Evolutionary conservation across 2,329 filamentous ascomycete genomes (phyloP).

Genomic region (Xylaria sp.): DNA sequence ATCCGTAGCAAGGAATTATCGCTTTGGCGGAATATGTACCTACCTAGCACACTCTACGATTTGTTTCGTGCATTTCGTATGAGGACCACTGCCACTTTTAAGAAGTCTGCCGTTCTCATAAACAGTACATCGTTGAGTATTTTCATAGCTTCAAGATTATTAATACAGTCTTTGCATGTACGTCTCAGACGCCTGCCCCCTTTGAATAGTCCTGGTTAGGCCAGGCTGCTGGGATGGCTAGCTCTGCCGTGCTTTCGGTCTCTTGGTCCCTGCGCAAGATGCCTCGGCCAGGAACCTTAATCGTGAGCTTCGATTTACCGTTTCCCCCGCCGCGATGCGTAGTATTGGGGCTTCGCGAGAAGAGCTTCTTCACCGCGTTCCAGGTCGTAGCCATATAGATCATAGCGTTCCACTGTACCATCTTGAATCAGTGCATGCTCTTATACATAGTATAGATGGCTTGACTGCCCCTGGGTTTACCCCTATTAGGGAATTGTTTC

Average conservation of each 20-base stretch:
- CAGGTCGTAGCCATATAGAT: slow-evolving; percentile 76
- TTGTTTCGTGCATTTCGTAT: too few relatives aligned
- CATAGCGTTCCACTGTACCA: slow-evolving; percentile 67
- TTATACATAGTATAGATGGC: too few relatives aligned
- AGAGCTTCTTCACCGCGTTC: slow-evolving; percentile 59
- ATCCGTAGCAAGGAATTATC: too few relatives aligned
- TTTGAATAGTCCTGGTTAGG: slow-evolving; percentile 39
- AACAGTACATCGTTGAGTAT: neutral
- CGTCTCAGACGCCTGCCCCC: neutral
- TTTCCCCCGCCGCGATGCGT: slow-evolving; percentile 25
- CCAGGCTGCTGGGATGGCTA: slow-evolving; percentile 43
- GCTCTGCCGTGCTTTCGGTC: slow-evolving; percentile 55
- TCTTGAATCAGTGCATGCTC: neutral
- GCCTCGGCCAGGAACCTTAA: slow-evolving; percentile 37
- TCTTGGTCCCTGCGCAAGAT: slow-evolving; percentile 44
- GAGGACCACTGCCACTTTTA: too few relatives aligned
- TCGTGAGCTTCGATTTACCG: slow-evolving; percentile 34
- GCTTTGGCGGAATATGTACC: too few relatives aligned
- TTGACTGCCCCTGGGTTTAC: too few relatives aligned
- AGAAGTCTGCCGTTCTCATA: too few relatives aligned
- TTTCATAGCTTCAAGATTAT: neutral
- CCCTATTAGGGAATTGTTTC: too few relatives aligned
- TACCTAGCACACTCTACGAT: too few relatives aligned
- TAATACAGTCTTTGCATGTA: neutral
- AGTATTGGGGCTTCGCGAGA: slow-evolving; percentile 30